Conservation (phyloP, 176 grass and related monocot genomes). For the Oryza brachyantha region DNA sequence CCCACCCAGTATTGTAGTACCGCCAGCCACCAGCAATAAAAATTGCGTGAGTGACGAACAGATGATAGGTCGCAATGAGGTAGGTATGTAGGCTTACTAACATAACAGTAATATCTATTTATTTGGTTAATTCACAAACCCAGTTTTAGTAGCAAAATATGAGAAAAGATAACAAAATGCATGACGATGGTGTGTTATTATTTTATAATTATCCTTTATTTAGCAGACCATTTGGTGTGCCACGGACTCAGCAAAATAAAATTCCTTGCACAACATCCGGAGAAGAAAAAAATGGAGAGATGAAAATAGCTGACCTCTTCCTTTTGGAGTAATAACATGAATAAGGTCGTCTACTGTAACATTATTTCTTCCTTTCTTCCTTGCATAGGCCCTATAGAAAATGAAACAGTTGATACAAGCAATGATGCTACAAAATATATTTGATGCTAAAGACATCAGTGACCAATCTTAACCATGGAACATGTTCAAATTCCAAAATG, state of each 20-base stretch:
- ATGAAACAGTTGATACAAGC: neutral
- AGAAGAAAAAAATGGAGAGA: slow-evolving; percentile 18
- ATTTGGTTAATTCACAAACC: neutral
- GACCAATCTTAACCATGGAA: slow-evolving; percentile 1
- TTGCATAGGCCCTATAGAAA: slow-evolving; percentile 71
- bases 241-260: neutral
- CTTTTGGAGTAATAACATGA: slow-evolving; percentile 94
- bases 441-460: neutral
- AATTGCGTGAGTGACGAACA: neutral
- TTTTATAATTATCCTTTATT: neutral
- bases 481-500: slow-evolving; percentile 13
- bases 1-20: neutral
- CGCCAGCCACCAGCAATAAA: neutral
- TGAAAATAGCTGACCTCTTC: slow-evolving; percentile 62
- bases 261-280: neutral
- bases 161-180: neutral
- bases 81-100: neutral
- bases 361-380: slow-evolving; percentile 98
- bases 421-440: neutral
- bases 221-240: neutral
- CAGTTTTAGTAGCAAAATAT: neutral
- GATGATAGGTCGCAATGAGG: neutral
- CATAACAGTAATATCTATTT: neutral
- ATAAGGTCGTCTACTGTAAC: slow-evolving; percentile 95
- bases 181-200: neutral